Percentiles rank a stretch among this genome's conserved stretches.
Evolutionary conservation across 345 rosid genomes (phyloP).

Genomic region (Linum usitatissimum): DNA sequence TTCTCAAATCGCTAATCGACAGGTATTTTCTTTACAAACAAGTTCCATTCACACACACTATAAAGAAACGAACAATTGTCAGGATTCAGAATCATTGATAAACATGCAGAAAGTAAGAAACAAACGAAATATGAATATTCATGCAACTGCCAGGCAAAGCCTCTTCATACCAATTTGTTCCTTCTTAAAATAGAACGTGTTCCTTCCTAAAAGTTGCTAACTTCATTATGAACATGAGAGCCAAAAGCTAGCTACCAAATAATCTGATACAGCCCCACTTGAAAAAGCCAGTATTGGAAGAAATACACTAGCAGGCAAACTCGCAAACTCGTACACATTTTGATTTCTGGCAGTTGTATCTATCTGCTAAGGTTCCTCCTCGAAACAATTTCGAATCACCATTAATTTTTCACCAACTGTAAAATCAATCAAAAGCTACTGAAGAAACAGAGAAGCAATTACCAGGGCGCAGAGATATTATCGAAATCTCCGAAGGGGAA

Average conservation of each 20-base stretch:
- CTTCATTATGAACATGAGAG: neutral
- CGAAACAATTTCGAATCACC: too few species aligned
- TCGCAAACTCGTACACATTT: too few species aligned
- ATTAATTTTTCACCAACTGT: too few species aligned
- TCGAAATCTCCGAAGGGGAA: constrained; percentile 32
- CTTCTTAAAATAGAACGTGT: too few species aligned
- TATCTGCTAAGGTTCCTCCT: too few species aligned
- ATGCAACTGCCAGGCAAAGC: neutral
- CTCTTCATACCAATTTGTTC: too few species aligned
- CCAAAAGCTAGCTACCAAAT: neutral
- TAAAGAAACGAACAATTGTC: too few species aligned
- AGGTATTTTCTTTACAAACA: neutral
- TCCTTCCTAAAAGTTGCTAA: neutral
- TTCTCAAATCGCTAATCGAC: neutral
- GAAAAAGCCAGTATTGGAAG: neutral
- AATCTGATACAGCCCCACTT: constrained; percentile 1
- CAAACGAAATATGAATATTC: neutral
- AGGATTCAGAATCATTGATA: neutral
- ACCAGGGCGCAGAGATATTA: constrained; percentile 59
- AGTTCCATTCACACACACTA: too few species aligned
- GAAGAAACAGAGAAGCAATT: constrained; percentile 10
- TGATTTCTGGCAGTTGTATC: too few species aligned
- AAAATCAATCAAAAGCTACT: neutral
- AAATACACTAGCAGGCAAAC: too few species aligned
- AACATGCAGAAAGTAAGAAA: too few species aligned